Base-by-base conservation (phyloP, 1,284 basidiomycete genomes). In the Macrocystidia cucumis region DNA sequence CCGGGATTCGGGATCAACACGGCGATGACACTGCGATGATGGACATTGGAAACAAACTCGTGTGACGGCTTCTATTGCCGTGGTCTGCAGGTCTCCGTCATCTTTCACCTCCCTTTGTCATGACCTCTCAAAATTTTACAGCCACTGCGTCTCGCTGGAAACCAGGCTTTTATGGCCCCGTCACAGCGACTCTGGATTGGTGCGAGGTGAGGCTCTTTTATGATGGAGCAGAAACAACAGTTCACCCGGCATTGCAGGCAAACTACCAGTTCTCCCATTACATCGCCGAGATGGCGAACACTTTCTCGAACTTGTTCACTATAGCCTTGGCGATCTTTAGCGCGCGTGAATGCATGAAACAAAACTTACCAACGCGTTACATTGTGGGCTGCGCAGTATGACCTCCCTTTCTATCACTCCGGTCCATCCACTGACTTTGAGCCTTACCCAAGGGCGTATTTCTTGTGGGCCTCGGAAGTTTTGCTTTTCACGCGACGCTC, bases 251-350 rank as follows among this genome's bases (percentile, higher is more conserved):
- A 4, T 18, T 30, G 29, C 45, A 79, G 77, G 67, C 69, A 25
- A 83, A 83, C 48, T 78, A 82, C 53, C 76, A 81, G 54, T 81
- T 81, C 59, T 75, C 75, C 5, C 62, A 69, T 14, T 80, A 81
- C 45, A 63, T 83, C 34, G 78, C 78, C 17, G 79, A 83, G 50
- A 65, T 75, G 49, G 72, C 75, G 7, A 83, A 83, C 52, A 65
- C 72, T 0, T 62, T 78, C 39, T 80, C 78, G 9, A 83, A 81
- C 44, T 25, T 80, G 7, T 63, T 74, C 44, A 72, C 75, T 0
- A 57, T 83, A 11, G 51, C 38, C 1, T 51, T 80, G 12, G 68
- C 75, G 1, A 24, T 69, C 0, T 63, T 61, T 37, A 76, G 74
- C 9, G 65, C 52, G 18, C 41, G 47, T 5, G 51, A 61, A 19